Evolutionary conservation across 208 protist genomes (phyloP).

Genomic region (Trypanosoma caninum): DNA sequence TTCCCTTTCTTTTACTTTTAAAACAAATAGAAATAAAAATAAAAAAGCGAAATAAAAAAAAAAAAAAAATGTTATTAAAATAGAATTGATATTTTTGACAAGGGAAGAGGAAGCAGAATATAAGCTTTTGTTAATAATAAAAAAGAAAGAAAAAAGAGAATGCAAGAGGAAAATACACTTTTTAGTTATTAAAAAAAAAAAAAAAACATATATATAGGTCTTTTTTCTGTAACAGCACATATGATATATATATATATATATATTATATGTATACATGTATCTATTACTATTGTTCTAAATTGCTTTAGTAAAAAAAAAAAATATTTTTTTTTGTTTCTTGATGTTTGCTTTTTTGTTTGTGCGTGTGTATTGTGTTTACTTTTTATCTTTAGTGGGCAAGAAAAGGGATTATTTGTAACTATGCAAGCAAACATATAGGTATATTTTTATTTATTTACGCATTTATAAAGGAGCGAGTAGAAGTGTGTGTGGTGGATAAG

Average conservation of each 20-base stretch:
- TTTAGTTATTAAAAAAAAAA: background rate
- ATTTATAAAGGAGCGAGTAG: background rate
- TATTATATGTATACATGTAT: background rate
- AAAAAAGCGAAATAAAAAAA: background rate
- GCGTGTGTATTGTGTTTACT: background rate
- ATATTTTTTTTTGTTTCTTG: background rate
- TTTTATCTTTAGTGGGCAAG: background rate
- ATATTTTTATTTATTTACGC: no score
- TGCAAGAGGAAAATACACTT: background rate
- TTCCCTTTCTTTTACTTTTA: no score
- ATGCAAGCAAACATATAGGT: no score
- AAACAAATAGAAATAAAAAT: conserved; percentile 9
- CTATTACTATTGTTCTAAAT: conserved; percentile 4
- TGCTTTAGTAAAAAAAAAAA: no score
- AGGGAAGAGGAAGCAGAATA: no score
- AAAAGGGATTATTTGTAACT: no score
- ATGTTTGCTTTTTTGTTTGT: background rate
- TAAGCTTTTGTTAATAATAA: no score
- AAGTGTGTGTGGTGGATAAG: background rate
- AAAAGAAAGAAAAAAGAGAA: conserved; percentile 1
- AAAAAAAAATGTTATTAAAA: no score
- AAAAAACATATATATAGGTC: background rate
- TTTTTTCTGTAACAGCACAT: conserved; percentile 15
- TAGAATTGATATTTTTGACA: no score
- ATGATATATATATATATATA: background rate